These are phyloP conservation scores for Pseudocercospora vitis DNA, from an alignment of 2,329 filamentous ascomycete genomes.

Conservation along the genomic window DNA sequence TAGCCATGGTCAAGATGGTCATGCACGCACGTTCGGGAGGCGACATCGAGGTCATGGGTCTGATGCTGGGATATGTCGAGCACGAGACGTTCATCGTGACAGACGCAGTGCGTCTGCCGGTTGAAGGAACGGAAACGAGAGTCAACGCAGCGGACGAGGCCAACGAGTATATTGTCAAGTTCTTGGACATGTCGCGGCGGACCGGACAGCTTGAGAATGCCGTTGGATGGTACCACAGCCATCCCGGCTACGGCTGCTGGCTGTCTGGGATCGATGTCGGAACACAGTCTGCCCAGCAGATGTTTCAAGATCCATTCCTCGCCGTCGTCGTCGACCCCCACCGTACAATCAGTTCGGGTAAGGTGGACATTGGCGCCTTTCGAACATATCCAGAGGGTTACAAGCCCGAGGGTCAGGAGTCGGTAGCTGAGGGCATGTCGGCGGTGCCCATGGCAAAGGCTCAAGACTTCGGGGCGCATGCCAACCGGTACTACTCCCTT, in stretches of 20 bases:
- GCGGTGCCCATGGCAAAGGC: constrained; percentile 90
- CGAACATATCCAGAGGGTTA: constrained; percentile 80
- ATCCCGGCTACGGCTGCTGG: constrained; percentile 98
- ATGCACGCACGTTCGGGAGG: constrained; percentile 98
- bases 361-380: constrained; percentile 97
- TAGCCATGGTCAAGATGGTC: constrained; percentile 96
- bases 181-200: constrained; percentile 72
- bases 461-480: constrained; percentile 92
- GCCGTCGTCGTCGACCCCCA: constrained; percentile 97
- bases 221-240: constrained; percentile 97
- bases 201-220: constrained; percentile 82
- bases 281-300: constrained; percentile 83
- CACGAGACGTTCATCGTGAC: constrained; percentile 86
- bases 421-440: constrained; percentile 61
- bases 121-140: constrained; percentile 96
- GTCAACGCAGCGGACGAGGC: constrained; percentile 96
- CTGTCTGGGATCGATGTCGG: constrained; percentile 91
- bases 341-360: constrained; percentile 88
- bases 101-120: constrained; percentile 88
- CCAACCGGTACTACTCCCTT: constrained; percentile 84
- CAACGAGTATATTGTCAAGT: constrained; percentile 94
- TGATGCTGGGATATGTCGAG: constrained; percentile 94
- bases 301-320: constrained; percentile 84
- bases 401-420: constrained; percentile 50
- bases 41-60: constrained; percentile 89